Evolutionary conservation across 441 rosid species (phyloP).

Genomic region (Jatropha multifida): DNA sequence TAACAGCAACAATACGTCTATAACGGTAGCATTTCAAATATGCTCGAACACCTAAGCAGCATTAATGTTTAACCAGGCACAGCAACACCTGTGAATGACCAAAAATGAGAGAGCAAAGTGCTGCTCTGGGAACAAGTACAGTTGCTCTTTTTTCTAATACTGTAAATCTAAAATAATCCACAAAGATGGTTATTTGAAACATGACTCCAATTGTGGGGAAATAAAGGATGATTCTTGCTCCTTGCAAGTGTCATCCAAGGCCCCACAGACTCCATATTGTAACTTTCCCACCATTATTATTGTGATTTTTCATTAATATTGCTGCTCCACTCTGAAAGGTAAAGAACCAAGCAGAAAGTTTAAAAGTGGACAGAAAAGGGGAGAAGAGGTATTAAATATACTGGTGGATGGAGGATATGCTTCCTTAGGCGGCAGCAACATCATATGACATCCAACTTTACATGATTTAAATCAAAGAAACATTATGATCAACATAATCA

Average conservation of each 20-base stretch:
- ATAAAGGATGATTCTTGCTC: not conserved
- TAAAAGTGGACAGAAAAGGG: not conserved
- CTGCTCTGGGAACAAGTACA: not conserved
- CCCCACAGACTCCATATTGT: not conserved
- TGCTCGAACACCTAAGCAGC: not conserved
- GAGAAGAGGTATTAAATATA: not conserved
- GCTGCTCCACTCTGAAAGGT: not conserved
- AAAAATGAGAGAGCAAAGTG: not conserved
- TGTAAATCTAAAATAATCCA: not conserved
- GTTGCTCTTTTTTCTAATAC: not conserved
- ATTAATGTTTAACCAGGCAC: not conserved
- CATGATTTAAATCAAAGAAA: not conserved
- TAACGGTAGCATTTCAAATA: not conserved
- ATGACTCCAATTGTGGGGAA: not conserved
- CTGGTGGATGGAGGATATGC: not conserved
- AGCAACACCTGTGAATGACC: not conserved
- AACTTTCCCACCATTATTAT: constrained; percentile 1
- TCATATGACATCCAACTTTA: constrained; percentile 11
- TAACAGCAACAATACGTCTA: too few relatives aligned
- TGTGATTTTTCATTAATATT: not conserved
- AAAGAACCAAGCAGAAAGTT: not conserved
- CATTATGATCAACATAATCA: constrained; percentile 5
- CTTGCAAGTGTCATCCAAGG: not conserved
- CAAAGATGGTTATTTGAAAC: not conserved
- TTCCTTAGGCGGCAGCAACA: constrained; percentile 12